Evolutionary conservation across 208 protist species (phyloP).

Genomic region (Leishmania mexicana): DNA sequence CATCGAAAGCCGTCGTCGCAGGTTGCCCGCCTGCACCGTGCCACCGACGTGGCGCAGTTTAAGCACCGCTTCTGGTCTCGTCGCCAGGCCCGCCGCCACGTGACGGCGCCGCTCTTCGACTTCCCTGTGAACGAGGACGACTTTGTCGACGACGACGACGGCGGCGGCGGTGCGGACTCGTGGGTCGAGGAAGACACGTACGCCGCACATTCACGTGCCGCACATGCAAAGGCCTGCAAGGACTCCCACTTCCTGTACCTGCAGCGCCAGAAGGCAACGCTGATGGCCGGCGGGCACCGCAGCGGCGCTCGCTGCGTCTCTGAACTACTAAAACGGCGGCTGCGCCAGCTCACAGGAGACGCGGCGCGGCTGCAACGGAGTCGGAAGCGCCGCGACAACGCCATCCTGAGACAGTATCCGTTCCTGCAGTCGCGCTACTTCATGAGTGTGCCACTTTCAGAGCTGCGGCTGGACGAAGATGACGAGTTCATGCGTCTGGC

Average conservation of each 20-base stretch:
- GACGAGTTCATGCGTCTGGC: slow-evolving; percentile 44
- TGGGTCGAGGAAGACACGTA: slow-evolving; percentile 21
- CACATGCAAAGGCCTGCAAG: slow-evolving; percentile 17
- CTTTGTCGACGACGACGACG: slow-evolving; percentile 13
- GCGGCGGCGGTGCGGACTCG: neutral
- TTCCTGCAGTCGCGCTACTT: slow-evolving; percentile 37
- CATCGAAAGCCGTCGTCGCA: slow-evolving; percentile 21
- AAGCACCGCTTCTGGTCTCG: slow-evolving; percentile 47
- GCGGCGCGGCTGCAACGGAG: slow-evolving; percentile 24
- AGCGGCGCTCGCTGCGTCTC: slow-evolving; percentile 32
- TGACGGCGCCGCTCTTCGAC: slow-evolving; percentile 25
- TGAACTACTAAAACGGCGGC: slow-evolving; percentile 46
- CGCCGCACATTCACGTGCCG: slow-evolving; percentile 22
- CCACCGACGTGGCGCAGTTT: slow-evolving; percentile 48
- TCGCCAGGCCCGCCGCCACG: slow-evolving; percentile 44
- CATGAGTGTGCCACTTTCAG: slow-evolving; percentile 21
- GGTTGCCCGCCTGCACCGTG: slow-evolving; percentile 22
- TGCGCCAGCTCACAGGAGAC: slow-evolving; percentile 47
- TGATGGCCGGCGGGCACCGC: slow-evolving; percentile 21
- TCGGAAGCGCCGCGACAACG: slow-evolving; percentile 30
- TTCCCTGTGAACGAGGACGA: slow-evolving; percentile 30
- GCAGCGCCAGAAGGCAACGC: slow-evolving; percentile 34
- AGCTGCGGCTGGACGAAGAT: slow-evolving; percentile 45
- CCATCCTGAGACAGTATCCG: slow-evolving; percentile 42
- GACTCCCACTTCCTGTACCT: slow-evolving; percentile 63